These are phyloP conservation scores for Scenedesmus sp. DNA, from an alignment of 163 green algal species.

Conservation along the genomic window DNA sequence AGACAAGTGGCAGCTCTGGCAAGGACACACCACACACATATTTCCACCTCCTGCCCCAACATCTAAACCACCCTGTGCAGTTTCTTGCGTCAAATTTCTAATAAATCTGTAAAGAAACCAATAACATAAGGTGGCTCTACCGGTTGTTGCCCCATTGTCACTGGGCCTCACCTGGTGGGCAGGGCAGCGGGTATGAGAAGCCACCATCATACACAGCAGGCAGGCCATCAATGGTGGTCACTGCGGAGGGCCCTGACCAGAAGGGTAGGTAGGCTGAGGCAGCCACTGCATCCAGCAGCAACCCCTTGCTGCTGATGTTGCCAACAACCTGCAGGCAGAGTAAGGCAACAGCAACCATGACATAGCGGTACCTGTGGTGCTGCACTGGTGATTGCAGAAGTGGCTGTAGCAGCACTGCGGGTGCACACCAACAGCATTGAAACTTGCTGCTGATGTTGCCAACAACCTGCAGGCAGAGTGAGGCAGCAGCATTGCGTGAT, in stretches of 20 bases:
- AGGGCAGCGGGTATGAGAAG: constrained; percentile 16
- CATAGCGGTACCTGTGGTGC: too few relatives aligned
- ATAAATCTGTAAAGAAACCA: too few relatives aligned
- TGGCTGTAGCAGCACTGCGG: too few relatives aligned
- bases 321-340: not conserved
- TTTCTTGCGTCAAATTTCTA: too few relatives aligned
- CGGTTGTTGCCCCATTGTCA: too few relatives aligned
- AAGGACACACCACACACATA: not conserved
- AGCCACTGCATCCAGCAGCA: not conserved
- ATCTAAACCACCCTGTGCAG: not conserved
- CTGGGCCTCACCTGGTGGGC: not conserved
- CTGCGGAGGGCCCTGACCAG: not conserved
- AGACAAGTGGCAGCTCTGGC: not conserved
- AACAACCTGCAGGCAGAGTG: too few relatives aligned
- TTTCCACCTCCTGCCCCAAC: not conserved
- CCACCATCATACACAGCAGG: constrained; percentile 36
- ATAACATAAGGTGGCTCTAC: too few relatives aligned
- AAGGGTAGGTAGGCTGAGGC: constrained; percentile 33
- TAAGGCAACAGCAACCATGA: not conserved
- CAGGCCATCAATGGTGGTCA: not conserved
- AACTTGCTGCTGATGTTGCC: too few relatives aligned
- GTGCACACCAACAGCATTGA: too few relatives aligned
- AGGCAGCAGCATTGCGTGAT: too few relatives aligned
- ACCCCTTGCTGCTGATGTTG: not conserved
- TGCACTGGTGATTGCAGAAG: too few relatives aligned